Base-by-base conservation (phyloP, 805 yeast species). In the Wickerhamomyces silvicola region DNA sequence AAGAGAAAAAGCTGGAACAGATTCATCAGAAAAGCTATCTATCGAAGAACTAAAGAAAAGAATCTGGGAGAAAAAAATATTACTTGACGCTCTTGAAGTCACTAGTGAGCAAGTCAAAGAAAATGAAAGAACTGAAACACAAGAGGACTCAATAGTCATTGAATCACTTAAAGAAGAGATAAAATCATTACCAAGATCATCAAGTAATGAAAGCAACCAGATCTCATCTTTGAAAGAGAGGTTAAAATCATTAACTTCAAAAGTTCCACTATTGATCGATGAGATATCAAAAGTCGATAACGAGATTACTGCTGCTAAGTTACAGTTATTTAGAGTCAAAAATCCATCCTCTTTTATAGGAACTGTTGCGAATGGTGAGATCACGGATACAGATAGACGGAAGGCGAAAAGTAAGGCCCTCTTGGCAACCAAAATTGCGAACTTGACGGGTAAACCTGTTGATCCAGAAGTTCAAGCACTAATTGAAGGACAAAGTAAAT, bases 341-440 rank as follows among this genome's bases (percentile, higher is more conserved):
- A 71, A 82, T 48, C 95, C 96, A 9, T 70, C 75, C 2, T 68
- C 78, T 4, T 68, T 86, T 57, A 64, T 68, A 18, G 97, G 96
- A 5, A 74, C 92, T 6, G 97, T 97, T 7, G 81, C 86, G 28
- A 76, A 81, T 48, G 97, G 97, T 19, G 75, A 76, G 38, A 72
- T 86, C 7, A 88, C 97, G 3, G 96, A 84, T 17, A 59, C 75
- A 10, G 97, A 88, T 52, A 72, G 82, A 38, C 72, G 82, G 41
- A 81, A 82, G 46, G 92, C 90, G 24, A 79, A 72, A 45, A 78
- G 84, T 25, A 81, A 82, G 50, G 94, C 90, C 24, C 60, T 78
- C 35, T 65, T 92, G 45, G 77, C 78, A 41, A 83, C 88, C 31
- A 72, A 95, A 45, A 87, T 90, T 94, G 94, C 95, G 18, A 85